These are phyloP conservation scores for Aspergillus baeticus DNA, from an alignment of 495 filamentous ascomycete species.

Conservation along the genomic window DNA sequence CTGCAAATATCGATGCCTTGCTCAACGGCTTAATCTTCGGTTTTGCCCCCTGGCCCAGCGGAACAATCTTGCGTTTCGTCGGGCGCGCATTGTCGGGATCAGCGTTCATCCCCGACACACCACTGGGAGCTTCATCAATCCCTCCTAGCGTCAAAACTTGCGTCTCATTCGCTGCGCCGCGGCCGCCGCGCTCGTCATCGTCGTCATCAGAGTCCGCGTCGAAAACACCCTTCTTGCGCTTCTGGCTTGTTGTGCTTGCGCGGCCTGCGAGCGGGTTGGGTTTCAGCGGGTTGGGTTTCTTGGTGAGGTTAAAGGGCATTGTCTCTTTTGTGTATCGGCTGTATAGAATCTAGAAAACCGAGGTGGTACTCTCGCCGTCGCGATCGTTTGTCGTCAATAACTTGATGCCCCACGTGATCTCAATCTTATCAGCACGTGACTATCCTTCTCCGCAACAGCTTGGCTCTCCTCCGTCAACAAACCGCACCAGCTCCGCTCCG, in stretches of 20 bases:
- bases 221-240: conserved; percentile 51
- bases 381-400: too few relatives aligned
- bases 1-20: conserved; percentile 44
- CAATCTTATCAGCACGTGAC: background rate
- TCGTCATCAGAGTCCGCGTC: conserved; percentile 49
- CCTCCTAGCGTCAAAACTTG: conserved; percentile 46
- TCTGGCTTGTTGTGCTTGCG: too few relatives aligned
- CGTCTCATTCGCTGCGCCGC: conserved; percentile 8
- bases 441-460: background rate
- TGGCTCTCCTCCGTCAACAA: too few relatives aligned
- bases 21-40: conserved; percentile 26
- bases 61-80: conserved; percentile 35
- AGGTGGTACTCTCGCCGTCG: too few relatives aligned
- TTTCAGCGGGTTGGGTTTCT: conserved; percentile 25
- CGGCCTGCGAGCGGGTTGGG: conserved; percentile 1
- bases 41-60: conserved; percentile 27
- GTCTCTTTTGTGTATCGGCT: too few relatives aligned
- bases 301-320: conserved; percentile 49
- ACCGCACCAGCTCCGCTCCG: too few relatives aligned
- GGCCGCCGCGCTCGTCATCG: conserved; percentile 21
- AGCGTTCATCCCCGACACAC: too few relatives aligned
- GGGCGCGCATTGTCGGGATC: conserved; percentile 21
- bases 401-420: conserved; percentile 23
- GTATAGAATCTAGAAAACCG: too few relatives aligned
- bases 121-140: conserved; percentile 17